These are phyloP conservation scores for Penicillium sp. DNA, from an alignment of 2,329 filamentous ascomycete genomes.

Conservation along the genomic window DNA sequence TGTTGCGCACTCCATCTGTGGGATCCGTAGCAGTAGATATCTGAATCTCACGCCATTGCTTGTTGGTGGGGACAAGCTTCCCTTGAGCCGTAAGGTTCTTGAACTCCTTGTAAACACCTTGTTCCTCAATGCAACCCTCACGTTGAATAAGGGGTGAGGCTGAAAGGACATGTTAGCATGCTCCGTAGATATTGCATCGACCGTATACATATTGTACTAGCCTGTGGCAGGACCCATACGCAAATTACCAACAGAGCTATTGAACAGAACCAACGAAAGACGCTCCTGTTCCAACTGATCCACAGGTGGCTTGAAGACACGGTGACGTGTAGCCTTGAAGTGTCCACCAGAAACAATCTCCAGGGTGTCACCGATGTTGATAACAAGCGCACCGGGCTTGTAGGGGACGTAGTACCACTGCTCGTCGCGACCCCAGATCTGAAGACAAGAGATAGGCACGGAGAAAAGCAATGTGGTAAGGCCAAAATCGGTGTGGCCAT, in stretches of 20 bases:
- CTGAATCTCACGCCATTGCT: conserved; percentile 53
- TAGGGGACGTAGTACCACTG: conserved; percentile 49
- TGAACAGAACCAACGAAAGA: conserved; percentile 45
- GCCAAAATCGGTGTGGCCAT: conserved; percentile 52
- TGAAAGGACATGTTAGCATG: not conserved
- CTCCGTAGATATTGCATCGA: not conserved
- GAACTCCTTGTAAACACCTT: conserved; percentile 50
- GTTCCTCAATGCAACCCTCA: conserved; percentile 45
- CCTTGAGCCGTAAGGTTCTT: conserved; percentile 44
- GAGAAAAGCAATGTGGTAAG: conserved; percentile 49
- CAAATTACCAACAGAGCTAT: conserved; percentile 48
- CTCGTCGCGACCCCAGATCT: conserved; percentile 47
- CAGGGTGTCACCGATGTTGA: conserved; percentile 50
- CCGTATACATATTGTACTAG: conserved; percentile 4
- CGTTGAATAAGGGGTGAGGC: conserved; percentile 42
- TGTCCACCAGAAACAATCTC: conserved; percentile 50
- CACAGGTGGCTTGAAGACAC: conserved; percentile 45
- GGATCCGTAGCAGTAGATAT: conserved; percentile 47
- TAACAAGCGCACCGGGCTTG: conserved; percentile 49
- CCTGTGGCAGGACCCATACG: conserved; percentile 44
- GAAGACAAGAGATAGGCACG: conserved; percentile 49
- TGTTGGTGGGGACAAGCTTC: conserved; percentile 47
- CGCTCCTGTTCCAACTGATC: conserved; percentile 35
- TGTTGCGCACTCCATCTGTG: conserved; percentile 43
- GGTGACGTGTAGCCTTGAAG: conserved; percentile 49